These are phyloP conservation scores for Lophiostoma macrostomum DNA, from an alignment of 495 filamentous ascomycete genomes.

Conservation along the genomic window DNA sequence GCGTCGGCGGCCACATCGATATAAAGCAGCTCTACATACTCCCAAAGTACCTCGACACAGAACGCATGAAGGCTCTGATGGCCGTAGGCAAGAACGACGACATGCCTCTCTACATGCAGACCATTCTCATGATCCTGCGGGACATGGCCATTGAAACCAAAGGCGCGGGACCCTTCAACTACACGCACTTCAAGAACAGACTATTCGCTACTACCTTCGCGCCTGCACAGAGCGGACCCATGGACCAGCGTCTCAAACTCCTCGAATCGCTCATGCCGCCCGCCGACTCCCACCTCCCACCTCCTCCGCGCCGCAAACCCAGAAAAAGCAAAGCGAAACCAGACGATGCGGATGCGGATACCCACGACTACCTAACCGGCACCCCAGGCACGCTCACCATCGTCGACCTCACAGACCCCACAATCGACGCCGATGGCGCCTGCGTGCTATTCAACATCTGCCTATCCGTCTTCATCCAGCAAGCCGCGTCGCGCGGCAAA, in stretches of 20 bases:
- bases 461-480: constrained; percentile 12
- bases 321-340: too few relatives aligned
- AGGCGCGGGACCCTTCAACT: constrained; percentile 2
- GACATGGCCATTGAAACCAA: constrained; percentile 1
- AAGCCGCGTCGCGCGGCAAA: constrained; percentile 36
- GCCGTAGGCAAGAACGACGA: constrained; percentile 50
- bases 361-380: constrained; percentile 31
- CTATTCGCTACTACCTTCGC: constrained; percentile 30
- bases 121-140: constrained; percentile 56
- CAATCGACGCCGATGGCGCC: constrained; percentile 60
- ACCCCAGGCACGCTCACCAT: constrained; percentile 61
- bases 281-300: constrained; percentile 43
- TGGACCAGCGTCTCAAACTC: constrained; percentile 44
- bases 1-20: constrained; percentile 23
- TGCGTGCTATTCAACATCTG: constrained; percentile 70
- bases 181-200: neutral
- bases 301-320: too few relatives aligned
- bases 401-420: constrained; percentile 71
- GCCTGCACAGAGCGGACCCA: constrained; percentile 36
- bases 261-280: constrained; percentile 45
- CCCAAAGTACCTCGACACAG: constrained; percentile 58
- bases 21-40: constrained; percentile 56
- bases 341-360: constrained; percentile 32
- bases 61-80: constrained; percentile 69
- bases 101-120: constrained; percentile 63